phyloP scores from a whole-genome alignment of 306 rosid species.

The Arachis hypogaea region DNA sequence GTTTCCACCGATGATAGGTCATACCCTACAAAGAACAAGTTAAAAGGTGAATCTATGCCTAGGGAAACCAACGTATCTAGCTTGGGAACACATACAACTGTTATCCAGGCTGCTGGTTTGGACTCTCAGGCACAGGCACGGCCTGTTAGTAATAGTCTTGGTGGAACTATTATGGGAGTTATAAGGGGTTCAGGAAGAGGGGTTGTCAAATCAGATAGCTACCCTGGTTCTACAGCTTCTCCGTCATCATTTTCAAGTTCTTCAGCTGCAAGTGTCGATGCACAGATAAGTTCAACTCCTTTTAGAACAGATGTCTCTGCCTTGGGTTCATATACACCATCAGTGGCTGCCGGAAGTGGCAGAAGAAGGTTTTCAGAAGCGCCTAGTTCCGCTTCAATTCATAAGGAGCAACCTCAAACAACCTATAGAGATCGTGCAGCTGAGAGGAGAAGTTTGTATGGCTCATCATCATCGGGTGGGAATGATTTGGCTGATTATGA shows the following conservation, averaged over 20 bases:
- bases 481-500: conserved; percentile 66
- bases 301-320: conserved; percentile 89
- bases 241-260: conserved; percentile 46
- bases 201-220: conserved; percentile 62
- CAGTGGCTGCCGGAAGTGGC: conserved; percentile 68
- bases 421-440: conserved; percentile 97
- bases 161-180: conserved; percentile 93
- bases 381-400: conserved; percentile 74
- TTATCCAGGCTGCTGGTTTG: conserved; percentile 48
- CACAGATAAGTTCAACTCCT: conserved; percentile 54
- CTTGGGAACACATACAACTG: conserved; percentile 50
- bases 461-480: conserved; percentile 70
- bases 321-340: conserved; percentile 69
- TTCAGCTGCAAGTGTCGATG: conserved; percentile 52
- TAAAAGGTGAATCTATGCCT: conserved; percentile 52
- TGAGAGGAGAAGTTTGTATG: conserved; percentile 92
- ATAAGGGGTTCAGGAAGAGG: conserved; percentile 97
- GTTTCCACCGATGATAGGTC: conserved; percentile 63
- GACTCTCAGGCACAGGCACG: conserved; percentile 72
- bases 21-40: conserved; percentile 63
- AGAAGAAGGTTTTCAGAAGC: conserved; percentile 90
- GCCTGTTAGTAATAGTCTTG: conserved; percentile 84
- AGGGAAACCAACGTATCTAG: conserved; percentile 56
- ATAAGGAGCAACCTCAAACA: conserved; percentile 73
- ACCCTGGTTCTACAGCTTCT: conserved; percentile 53